Base-by-base conservation (phyloP, 331 rosid genomes). In the Pyracantha coccinea region DNA sequence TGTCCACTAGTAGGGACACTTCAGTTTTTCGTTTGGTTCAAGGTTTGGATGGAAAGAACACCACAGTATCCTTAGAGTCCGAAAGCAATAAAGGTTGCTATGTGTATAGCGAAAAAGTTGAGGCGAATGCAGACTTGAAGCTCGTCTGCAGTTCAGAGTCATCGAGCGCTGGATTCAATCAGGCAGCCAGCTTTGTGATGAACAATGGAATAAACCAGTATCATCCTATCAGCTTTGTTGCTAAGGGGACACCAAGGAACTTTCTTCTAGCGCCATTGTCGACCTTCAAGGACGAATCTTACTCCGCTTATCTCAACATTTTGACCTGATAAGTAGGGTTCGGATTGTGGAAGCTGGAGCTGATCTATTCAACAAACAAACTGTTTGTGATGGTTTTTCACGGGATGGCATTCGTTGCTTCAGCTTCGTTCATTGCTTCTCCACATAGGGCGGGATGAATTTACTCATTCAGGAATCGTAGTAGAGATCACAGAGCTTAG, bases 171-270 rank as follows among this genome's bases (percentile, higher is more conserved):
- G 78, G 19, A 41, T 88, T 87, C 67, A 64, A 79, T 52, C 72
- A 81, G 69, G 93, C 89, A 2, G 80, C 92, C 5, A 90, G 93
- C 81, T 94, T 94, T 82, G 64, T 61, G 54, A 31, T 80, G 60
- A 61, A 16, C 17, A 44, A 45, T 10, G 97, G 97, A 71, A 41
- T 86, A 2, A 87, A 75, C 11, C 78, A 85, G 83, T 90, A 90
- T 76, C 76, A 89, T 77, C 93, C 99, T 17, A 63, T 92, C 32
- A 90, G 97, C 87, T 92, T 92, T 50, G 86, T 85, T 55, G 92
- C 90, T 3, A 80, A 80, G 66, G 99, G 97, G 19, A 57, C 25
- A 55, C 74, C 73, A 19, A 85, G 90, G 81, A 79, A 81, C 68
- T 90, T 82, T 79, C 87, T 92, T 76, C 72, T 94, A 71, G 87